A percentile compares a stretch with the other conserved stretches of the same genome.
These are phyloP conservation scores for Salvia splendens DNA, from an alignment of 257 asterid species.

Conservation along the genomic window DNA sequence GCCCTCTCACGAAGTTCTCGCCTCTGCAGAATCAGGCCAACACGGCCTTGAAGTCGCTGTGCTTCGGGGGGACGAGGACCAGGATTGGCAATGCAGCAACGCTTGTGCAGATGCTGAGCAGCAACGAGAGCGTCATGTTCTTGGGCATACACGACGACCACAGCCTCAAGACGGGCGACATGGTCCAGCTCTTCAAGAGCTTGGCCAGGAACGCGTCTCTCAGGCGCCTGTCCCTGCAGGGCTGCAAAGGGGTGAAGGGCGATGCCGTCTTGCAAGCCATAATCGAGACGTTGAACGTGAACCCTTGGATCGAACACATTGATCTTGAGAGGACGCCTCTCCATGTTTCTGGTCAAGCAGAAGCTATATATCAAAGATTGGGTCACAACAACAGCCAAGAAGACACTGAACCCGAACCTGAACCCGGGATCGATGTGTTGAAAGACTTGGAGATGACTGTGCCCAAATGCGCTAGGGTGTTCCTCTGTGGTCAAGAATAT, in stretches of 20 bases:
- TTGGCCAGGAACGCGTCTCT: conserved; percentile 68
- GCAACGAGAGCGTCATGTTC: conserved; percentile 53
- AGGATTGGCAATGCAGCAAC: conserved; percentile 65
- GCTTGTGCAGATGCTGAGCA: conserved; percentile 60
- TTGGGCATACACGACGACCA: conserved; percentile 69
- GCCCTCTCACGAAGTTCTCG: conserved; percentile 82
- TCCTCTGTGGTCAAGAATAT: conserved; percentile 44
- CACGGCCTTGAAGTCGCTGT: conserved; percentile 50
- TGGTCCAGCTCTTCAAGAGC: conserved; percentile 60
- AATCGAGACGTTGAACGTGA: conserved; percentile 63
- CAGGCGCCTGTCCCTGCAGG: conserved; percentile 58
- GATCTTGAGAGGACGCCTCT: conserved; percentile 70
- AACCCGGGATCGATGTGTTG: conserved; percentile 60
- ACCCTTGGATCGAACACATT: conserved; percentile 85
- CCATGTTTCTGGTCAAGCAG: conserved; percentile 60
- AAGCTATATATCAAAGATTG: conserved; percentile 54
- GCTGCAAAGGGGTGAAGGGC: conserved; percentile 84
- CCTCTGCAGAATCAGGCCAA: conserved; percentile 77
- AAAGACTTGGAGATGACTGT: conserved; percentile 61
- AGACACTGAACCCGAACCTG: conserved; percentile 25
- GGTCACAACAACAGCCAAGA: conserved; percentile 48
- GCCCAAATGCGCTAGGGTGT: conserved; percentile 70
- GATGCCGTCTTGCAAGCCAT: conserved; percentile 58
- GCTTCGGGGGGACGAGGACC: conserved; percentile 67
- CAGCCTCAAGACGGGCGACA: conserved; percentile 51